phyloP scores from a whole-genome alignment of 192 early-diverging fungal genomes.

The Linnemannia schmuckeri region DNA sequence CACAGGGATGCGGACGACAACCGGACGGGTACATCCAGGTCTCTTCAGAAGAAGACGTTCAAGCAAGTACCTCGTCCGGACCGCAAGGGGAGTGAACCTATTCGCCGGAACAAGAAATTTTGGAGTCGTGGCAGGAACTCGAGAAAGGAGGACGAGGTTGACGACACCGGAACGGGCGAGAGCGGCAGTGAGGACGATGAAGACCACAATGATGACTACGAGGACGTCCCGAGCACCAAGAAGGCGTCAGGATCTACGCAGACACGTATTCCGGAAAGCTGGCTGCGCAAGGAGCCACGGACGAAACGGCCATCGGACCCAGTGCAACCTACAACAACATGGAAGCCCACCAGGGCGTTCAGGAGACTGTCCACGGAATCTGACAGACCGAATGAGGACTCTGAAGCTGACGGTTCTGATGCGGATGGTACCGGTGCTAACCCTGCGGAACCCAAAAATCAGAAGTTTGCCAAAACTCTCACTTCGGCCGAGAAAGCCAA shows the following conservation, averaged over 20 bases:
- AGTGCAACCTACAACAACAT: background rate
- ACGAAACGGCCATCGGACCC: background rate
- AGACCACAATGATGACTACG: background rate
- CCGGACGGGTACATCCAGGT: background rate
- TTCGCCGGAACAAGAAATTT: slow-evolving; percentile 34
- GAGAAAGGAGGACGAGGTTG: slow-evolving; percentile 41
- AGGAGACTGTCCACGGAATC: background rate
- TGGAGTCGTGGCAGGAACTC: slow-evolving; percentile 38
- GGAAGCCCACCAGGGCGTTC: background rate
- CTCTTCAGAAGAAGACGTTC: background rate
- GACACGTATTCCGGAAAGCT: background rate
- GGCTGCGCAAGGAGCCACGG: background rate
- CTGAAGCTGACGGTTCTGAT: background rate
- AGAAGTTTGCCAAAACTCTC: slow-evolving; percentile 28
- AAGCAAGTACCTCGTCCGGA: background rate
- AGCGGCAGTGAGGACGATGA: slow-evolving; percentile 5
- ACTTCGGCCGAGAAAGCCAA: slow-evolving; percentile 15
- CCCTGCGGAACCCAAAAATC: background rate
- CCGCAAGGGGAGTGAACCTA: background rate
- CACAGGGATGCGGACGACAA: background rate
- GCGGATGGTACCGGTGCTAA: background rate
- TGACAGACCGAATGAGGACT: no score
- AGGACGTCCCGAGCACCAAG: background rate
- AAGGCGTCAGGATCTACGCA: background rate
- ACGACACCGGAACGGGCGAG: slow-evolving; percentile 13